A percentile compares a stretch with the other conserved stretches of the same genome.
phyloP scores from a whole-genome alignment of 805 yeast species.

The Starmera pachycereana region DNA sequence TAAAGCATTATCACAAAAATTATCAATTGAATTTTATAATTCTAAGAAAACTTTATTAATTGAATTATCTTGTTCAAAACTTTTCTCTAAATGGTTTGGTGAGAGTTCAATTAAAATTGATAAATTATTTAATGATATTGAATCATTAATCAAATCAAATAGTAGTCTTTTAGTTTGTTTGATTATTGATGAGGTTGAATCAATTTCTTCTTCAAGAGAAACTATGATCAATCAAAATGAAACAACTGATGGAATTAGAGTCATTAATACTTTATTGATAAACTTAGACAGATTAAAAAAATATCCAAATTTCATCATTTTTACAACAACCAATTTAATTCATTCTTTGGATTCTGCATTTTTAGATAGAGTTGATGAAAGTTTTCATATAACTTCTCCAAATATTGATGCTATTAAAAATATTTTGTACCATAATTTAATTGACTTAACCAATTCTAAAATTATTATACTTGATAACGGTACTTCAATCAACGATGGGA shows the following conservation, averaged over 20 bases:
- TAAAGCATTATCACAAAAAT: constrained; percentile 29
- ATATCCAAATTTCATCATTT: constrained; percentile 23
- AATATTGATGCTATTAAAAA: constrained; percentile 17
- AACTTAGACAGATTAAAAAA: constrained; percentile 29
- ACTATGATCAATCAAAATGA: constrained; percentile 26
- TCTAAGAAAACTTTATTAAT: constrained; percentile 21
- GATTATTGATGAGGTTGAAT: constrained; percentile 37
- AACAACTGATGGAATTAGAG: constrained; percentile 31
- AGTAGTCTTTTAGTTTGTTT: constrained; percentile 21
- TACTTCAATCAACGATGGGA: not conserved
- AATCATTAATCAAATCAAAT: constrained; percentile 12
- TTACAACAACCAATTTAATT: constrained; percentile 32
- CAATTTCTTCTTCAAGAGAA: constrained; percentile 31
- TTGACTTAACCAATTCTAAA: constrained; percentile 13
- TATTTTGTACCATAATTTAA: constrained; percentile 21
- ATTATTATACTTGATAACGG: constrained; percentile 4
- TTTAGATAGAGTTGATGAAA: constrained; percentile 31
- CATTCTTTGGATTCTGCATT: constrained; percentile 33
- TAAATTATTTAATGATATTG: constrained; percentile 25
- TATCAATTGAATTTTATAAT: constrained; percentile 19
- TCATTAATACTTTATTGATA: constrained; percentile 33
- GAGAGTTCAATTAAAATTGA: constrained; percentile 34
- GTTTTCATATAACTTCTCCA: constrained; percentile 26
- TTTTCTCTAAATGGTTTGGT: constrained; percentile 37
- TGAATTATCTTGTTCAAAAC: constrained; percentile 32